Evolutionary conservation across 2,329 filamentous ascomycete species (phyloP).

Genomic region (Colletotrichum spinosum): DNA sequence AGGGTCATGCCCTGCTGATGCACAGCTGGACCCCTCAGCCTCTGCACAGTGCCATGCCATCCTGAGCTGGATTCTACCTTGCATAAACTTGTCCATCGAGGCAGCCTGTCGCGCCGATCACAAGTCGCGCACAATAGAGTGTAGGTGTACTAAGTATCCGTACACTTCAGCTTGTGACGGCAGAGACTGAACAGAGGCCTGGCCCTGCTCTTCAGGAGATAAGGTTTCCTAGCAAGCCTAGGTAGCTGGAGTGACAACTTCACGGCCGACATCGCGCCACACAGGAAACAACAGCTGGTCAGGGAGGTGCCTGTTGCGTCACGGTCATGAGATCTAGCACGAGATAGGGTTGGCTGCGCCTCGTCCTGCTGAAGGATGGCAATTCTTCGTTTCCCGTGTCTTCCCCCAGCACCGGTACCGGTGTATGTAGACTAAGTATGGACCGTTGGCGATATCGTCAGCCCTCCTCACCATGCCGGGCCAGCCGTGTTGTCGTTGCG

Average conservation of each 20-base stretch:
- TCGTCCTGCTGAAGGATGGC: slow-evolving; percentile 30
- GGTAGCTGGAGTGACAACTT: slow-evolving; percentile 27
- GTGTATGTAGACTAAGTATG: not conserved
- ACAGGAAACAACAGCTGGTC: slow-evolving; percentile 22
- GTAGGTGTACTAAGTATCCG: no score
- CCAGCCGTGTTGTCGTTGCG: slow-evolving; percentile 14
- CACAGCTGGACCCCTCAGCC: slow-evolving; percentile 33
- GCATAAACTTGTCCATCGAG: slow-evolving; percentile 30
- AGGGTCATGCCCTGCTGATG: slow-evolving; percentile 27
- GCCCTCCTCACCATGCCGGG: slow-evolving; percentile 1
- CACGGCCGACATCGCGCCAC: slow-evolving; percentile 15
- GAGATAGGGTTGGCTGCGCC: slow-evolving; percentile 27
- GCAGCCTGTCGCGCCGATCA: slow-evolving; percentile 17
- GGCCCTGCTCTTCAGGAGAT: slow-evolving; percentile 31
- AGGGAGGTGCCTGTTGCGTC: slow-evolving; percentile 21
- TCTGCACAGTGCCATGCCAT: slow-evolving; percentile 29
- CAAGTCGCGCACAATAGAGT: slow-evolving; percentile 17
- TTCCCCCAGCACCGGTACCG: slow-evolving; percentile 10
- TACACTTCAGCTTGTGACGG: slow-evolving; percentile 9
- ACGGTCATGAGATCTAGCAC: slow-evolving; percentile 28
- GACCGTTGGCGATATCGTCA: slow-evolving; percentile 7
- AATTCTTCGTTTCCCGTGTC: slow-evolving; percentile 21
- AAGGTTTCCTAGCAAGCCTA: slow-evolving; percentile 26
- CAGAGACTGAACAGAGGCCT: slow-evolving; percentile 1
- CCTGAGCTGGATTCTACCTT: slow-evolving; percentile 24